Percentiles rank a stretch among this genome's conserved stretches.
phyloP scores from a whole-genome alignment of 495 filamentous ascomycete species.

The Aspergillus heteromorphus region DNA sequence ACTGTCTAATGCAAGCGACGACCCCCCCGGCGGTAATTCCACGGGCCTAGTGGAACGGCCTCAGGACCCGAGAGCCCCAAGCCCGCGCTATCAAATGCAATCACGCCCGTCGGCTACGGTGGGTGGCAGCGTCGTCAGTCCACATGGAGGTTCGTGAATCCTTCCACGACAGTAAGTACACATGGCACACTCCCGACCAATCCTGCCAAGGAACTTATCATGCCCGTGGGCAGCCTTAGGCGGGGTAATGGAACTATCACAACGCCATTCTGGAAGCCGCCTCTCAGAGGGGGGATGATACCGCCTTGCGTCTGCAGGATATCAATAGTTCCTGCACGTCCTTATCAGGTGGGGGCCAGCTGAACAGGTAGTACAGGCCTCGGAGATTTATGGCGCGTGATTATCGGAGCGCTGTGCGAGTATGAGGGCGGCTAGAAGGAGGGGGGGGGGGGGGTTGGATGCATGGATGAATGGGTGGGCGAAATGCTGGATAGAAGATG shows the following conservation, averaged over 20 bases:
- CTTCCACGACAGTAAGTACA: neutral
- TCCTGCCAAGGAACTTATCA: neutral
- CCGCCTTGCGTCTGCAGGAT: conserved; percentile 3
- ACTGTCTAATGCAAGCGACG: neutral
- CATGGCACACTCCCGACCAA: neutral
- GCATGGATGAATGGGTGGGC: neutral
- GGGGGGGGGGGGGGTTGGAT: neutral
- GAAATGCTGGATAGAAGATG: neutral
- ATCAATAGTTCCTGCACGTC: conserved; percentile 9
- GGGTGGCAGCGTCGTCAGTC: neutral
- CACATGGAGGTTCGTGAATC: neutral
- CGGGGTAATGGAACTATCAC: neutral
- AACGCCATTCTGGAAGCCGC: neutral
- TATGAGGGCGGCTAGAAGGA: neutral
- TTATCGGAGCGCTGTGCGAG: no score
- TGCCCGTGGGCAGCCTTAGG: neutral
- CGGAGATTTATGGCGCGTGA: neutral
- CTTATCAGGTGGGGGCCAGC: neutral
- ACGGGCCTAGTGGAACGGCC: neutral
- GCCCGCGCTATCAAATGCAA: neutral
- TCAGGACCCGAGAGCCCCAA: neutral
- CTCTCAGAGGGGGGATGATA: neutral
- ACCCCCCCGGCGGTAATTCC: neutral
- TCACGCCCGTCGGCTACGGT: neutral
- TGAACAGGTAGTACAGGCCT: neutral